These are phyloP conservation scores for Nicotiana rustica DNA, from an alignment of 305 asterid species.

Conservation along the genomic window DNA sequence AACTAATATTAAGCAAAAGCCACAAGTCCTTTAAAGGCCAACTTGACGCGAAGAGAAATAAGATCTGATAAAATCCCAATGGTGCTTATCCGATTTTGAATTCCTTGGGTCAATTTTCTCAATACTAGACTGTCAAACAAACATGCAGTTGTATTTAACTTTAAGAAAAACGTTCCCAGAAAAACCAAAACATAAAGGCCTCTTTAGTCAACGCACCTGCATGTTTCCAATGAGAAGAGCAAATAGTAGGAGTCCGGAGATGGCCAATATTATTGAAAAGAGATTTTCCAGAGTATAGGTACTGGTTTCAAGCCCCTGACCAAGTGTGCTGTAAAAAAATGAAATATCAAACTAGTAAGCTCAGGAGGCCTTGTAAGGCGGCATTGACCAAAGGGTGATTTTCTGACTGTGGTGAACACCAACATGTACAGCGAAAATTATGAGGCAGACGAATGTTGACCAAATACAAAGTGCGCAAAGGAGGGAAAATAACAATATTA, in stretches of 20 bases:
- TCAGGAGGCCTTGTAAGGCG: neutral
- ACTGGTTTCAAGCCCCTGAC: slow-evolving; percentile 95
- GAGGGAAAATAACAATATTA: slow-evolving; percentile 10
- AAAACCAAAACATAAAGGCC: neutral
- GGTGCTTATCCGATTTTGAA: neutral
- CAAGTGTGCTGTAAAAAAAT: slow-evolving; percentile 75
- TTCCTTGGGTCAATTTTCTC: neutral
- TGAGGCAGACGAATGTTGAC: slow-evolving; percentile 14
- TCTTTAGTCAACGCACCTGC: slow-evolving; percentile 66
- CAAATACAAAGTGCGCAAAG: neutral
- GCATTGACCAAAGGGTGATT: slow-evolving; percentile 27
- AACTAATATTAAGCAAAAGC: neutral
- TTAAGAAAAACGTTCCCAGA: neutral
- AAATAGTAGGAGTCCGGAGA: slow-evolving; percentile 86
- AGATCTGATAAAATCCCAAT: neutral
- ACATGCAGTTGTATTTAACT: neutral
- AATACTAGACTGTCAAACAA: neutral
- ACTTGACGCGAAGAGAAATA: neutral
- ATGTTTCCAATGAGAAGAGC: slow-evolving; percentile 99
- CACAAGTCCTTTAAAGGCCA: neutral
- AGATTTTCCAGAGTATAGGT: slow-evolving; percentile 92
- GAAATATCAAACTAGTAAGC: slow-evolving; percentile 24
- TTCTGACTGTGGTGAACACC: slow-evolving; percentile 11
- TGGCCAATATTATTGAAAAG: slow-evolving; percentile 83
- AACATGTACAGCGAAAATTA: neutral